A percentile compares a stretch with the other conserved stretches of the same genome.
phyloP scores from a whole-genome alignment of 139 green algal species.

The Edaphochlamys debaryana region DNA sequence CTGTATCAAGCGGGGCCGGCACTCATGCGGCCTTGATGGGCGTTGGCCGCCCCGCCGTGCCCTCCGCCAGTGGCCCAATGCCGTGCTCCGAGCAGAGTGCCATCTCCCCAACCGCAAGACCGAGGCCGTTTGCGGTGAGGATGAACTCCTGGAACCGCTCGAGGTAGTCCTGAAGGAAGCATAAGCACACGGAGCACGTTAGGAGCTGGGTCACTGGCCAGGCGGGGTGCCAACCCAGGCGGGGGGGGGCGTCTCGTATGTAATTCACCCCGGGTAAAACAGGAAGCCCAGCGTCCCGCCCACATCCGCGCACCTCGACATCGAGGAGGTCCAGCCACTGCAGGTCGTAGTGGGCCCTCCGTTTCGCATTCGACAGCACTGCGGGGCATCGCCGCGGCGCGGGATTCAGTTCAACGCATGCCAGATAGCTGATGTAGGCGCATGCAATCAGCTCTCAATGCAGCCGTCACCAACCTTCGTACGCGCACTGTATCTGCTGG shows the following conservation, averaged over 20 bases:
- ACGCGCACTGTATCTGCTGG: slow-evolving; percentile 28
- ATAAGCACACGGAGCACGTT: too few relatives aligned
- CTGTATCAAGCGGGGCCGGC: too few relatives aligned
- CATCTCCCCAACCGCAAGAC: neutral
- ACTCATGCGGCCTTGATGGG: slow-evolving; percentile 15
- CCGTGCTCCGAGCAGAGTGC: neutral
- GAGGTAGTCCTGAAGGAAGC: neutral
- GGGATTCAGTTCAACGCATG: too few relatives aligned
- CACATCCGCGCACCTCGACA: slow-evolving; percentile 10
- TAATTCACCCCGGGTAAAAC: too few relatives aligned
- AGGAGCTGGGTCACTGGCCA: too few relatives aligned
- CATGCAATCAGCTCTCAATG: too few relatives aligned
- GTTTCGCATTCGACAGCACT: slow-evolving; percentile 5
- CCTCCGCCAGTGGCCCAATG: neutral
- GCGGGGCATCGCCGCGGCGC: too few relatives aligned
- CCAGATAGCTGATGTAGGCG: too few relatives aligned
- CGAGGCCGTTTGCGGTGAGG: slow-evolving; percentile 29
- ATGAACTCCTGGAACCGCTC: slow-evolving; percentile 37
- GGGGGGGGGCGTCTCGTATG: too few relatives aligned
- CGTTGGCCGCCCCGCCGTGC: neutral
- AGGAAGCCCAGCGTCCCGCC: too few relatives aligned
- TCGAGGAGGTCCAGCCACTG: slow-evolving; percentile 23
- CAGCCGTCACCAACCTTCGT: too few relatives aligned
- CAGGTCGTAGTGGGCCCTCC: slow-evolving; percentile 16
- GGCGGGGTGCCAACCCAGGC: too few relatives aligned